phyloP scores from a whole-genome alignment of 2,329 filamentous ascomycete species.

The Colletotrichum destructivum region DNA sequence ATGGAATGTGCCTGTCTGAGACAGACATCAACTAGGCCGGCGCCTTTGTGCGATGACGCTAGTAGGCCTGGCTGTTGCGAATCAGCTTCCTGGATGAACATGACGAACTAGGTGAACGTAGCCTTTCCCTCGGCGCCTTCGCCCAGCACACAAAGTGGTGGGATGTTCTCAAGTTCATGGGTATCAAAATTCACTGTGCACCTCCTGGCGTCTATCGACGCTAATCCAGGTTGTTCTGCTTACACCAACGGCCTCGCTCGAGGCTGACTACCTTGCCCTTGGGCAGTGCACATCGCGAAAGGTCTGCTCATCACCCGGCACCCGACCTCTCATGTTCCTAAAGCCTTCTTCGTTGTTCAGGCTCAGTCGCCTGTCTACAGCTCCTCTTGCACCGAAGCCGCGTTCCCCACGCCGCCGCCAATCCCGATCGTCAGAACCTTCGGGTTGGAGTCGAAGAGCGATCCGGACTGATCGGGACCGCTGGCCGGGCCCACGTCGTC shows the following conservation, averaged over 20 bases:
- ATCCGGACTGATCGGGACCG: slow-evolving; percentile 73
- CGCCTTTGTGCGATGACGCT: neutral
- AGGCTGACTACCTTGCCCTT: neutral
- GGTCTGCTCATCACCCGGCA: neutral
- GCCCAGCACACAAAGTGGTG: neutral
- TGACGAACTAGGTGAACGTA: too few relatives aligned
- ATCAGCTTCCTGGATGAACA: neutral
- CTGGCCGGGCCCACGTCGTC: slow-evolving; percentile 75
- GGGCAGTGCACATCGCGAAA: neutral
- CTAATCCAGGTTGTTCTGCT: neutral
- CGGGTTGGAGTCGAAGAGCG: slow-evolving; percentile 71
- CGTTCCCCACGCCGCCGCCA: slow-evolving; percentile 65
- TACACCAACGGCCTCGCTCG: neutral
- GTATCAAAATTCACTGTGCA: neutral
- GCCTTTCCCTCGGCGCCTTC: neutral
- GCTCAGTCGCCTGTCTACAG: neutral
- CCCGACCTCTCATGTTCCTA: neutral
- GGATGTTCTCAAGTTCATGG: neutral
- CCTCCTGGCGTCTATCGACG: neutral
- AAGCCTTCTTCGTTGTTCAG: neutral
- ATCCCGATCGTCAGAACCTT: slow-evolving; percentile 70
- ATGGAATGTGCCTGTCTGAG: neutral
- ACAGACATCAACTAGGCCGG: neutral
- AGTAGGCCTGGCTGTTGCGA: neutral
- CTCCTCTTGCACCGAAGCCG: slow-evolving; percentile 14